Evolutionary conservation across 306 rosid species (phyloP), one percentile per base, ranked within the genome.

Genomic region (Vicia villosa): DNA sequence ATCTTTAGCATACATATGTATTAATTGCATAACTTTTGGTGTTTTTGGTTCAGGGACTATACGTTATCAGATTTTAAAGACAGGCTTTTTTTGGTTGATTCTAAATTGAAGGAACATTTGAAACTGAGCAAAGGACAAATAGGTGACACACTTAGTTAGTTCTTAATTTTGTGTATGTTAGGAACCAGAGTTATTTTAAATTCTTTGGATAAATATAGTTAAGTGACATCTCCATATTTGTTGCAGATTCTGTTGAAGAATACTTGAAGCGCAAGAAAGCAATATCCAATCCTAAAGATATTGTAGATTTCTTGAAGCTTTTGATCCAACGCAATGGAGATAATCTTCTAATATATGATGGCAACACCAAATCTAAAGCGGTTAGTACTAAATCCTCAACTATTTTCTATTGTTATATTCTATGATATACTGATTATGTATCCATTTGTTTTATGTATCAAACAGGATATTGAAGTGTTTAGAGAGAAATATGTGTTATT

Each of bases 401-500:
- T 6, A 1, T 51, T 63, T 10, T 37, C 21, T 24, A 15, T 42
- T 42, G 6, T 37, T 15, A n/a, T 22, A 2, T 24, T 24, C 3
- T 17, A n/a, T 32, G 5, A 5, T 22, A 54, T 20, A 5, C 49
- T 55, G 36, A 14, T 41, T 10, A n/a, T 45, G 21, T 58, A 12
- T 68, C 4, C 32, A 36, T 41, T 14, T 62, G 3, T 76, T 20
- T n/a, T 11, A 46, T 70, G 45, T 41, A 17, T 22, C 10, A 46
- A 71, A 78, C 82, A 78, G 82, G 30, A 47, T 26, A 37, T 78
- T 56, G 77, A 78, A 56, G 69, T 65, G 16, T 78, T 78, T 21
- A 57, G 4, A 20, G 41, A 64, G 13, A 71, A 78, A 14, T 46
- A 78, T 37, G 74, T 71, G 32, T 49, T 78, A 17, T 24, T 78